Base-by-base conservation (phyloP, 495 filamentous ascomycete genomes). In the Penicillium manginii region DNA sequence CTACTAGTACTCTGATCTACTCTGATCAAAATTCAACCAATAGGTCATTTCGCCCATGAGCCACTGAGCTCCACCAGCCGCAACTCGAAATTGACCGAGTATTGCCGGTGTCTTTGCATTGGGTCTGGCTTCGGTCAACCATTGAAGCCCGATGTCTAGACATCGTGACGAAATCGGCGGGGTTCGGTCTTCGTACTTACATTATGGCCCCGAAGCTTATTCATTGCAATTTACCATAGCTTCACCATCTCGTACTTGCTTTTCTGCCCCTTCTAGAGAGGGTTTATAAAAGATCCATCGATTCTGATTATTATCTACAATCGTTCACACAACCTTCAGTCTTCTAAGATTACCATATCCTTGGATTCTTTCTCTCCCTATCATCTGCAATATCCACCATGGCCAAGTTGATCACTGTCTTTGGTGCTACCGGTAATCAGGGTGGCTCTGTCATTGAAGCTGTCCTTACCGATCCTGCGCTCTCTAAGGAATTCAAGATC, bases 391-490 rank as follows among this genome's bases (percentile, higher is more conserved):
- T 39, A 39, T 43, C 7, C 40, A 43, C 17, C 52, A 63, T 63
- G 61, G 50, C 56, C 12, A 79, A 78, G 51, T 52, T 77, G 48
- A 73, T 83, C 54, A 73, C 72, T 29, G 65, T 83, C 40, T 73
- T 84, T 33, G 78, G 82, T 26, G 72, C 76, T 57, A 83, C 82
- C 1, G 82, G 71, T 12, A 65, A 58, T 29, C 71, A 73, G 50
- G 73, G 73, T 14, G 59, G 66, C 19, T 70, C 68, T 12, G 54
- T 76, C 15, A 66, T 73, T 47, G 37, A 65, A 5, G 59, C 62
- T 22, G 59, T 72, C 15, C 58, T 73, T 31, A 19, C 29, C n/a
- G 62, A 73, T 52, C 26, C 66, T 4, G 37, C 64, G 18, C 60
- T 73, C 12, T 68, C 66, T 6, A 61, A 59, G 23, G 52, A 68